Conservation (phyloP, 306 rosid species). For the Erythrophleum fordii region DNA sequence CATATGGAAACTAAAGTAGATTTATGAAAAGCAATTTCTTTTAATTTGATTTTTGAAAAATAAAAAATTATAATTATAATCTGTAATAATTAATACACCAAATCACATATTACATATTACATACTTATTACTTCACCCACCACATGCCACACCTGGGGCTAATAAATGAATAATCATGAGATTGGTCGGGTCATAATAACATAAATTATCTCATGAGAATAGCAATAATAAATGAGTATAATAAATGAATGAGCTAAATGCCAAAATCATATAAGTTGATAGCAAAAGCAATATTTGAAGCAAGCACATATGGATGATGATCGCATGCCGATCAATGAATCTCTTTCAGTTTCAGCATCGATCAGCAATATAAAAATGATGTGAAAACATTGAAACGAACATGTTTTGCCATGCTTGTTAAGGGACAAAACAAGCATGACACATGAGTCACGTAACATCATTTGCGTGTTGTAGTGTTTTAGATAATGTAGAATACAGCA, state of each 20-base stretch:
- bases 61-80: not conserved
- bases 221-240: not conserved
- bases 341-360: not conserved
- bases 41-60: not conserved
- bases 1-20: not conserved
- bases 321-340: not conserved
- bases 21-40: not conserved
- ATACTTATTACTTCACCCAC: not conserved
- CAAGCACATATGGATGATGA: not conserved
- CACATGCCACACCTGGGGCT: not conserved
- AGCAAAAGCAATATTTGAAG: not conserved
- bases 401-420: slow-evolving; percentile 6
- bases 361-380: not conserved
- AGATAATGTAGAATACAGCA: not conserved
- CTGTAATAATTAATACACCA: not conserved
- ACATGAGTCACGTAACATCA: slow-evolving; percentile 18
- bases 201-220: not conserved
- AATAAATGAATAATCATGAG: too few species aligned
- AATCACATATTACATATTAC: not conserved
- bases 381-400: slow-evolving; percentile 21
- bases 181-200: not conserved
- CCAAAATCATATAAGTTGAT: not conserved
- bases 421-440: slow-evolving; percentile 14
- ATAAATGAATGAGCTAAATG: not conserved
- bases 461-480: not conserved